Conservation (phyloP, 495 filamentous ascomycete genomes). For the Neurospora tetraspora region DNA sequence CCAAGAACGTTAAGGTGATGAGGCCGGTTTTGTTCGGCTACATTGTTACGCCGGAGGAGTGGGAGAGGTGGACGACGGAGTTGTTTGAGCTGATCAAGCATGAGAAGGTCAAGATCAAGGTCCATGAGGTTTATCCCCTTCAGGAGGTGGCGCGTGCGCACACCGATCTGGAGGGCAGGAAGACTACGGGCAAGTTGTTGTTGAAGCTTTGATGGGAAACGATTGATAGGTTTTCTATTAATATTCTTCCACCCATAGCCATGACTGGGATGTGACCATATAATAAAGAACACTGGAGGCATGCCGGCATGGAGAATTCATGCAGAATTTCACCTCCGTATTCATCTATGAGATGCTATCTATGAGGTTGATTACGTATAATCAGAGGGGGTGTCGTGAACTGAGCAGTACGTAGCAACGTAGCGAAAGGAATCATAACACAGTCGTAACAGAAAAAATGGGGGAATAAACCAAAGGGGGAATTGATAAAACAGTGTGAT, state of each 20-base stretch:
- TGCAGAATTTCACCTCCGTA: not conserved
- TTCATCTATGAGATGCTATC: conserved; percentile 1
- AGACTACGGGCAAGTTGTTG: conserved; percentile 73
- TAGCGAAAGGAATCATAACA: not conserved
- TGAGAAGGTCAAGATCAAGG: conserved; percentile 58
- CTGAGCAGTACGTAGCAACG: not conserved
- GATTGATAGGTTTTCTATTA: not conserved
- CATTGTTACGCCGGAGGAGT: conserved; percentile 66
- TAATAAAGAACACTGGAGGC: not conserved
- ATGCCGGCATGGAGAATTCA: not conserved
- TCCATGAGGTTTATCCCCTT: conserved; percentile 79
- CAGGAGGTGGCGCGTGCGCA: conserved; percentile 68
- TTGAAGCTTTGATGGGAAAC: conserved; percentile 26
- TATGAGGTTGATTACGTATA: not conserved
- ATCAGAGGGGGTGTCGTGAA: not conserved
- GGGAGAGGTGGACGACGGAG: conserved; percentile 58
- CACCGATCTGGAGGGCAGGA: conserved; percentile 69
- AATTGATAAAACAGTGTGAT: not conserved
- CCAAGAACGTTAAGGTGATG: conserved; percentile 74
- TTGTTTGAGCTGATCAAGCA: conserved; percentile 61
- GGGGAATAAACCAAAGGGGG: not conserved
- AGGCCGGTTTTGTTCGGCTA: conserved; percentile 69
- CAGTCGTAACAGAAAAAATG: not conserved
- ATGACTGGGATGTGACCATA: not conserved
- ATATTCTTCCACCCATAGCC: not conserved